Conservation (phyloP, 306 rosid genomes). For the Ormosia emarginata region DNA sequence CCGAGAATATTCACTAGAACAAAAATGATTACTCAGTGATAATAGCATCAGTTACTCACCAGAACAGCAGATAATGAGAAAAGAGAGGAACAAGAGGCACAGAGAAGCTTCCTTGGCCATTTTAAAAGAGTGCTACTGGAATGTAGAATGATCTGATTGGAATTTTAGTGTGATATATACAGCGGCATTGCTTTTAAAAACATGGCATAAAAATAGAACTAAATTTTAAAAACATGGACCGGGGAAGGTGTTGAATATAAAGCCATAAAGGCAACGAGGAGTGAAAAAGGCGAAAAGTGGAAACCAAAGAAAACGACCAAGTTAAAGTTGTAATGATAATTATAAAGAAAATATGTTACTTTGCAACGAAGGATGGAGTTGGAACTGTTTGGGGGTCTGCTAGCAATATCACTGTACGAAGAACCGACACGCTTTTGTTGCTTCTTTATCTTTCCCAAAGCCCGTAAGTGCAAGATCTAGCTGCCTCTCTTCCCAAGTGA, state of each 20-base stretch:
- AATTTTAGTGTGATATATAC: slow-evolving; percentile 25
- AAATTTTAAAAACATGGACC: slow-evolving; percentile 33
- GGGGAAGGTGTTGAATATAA: slow-evolving; percentile 24
- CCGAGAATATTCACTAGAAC: not conserved
- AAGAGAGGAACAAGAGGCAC: slow-evolving; percentile 48
- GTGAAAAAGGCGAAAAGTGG: slow-evolving; percentile 26
- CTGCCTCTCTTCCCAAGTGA: slow-evolving; percentile 17
- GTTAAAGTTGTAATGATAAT: slow-evolving; percentile 24
- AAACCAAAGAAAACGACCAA: slow-evolving; percentile 29
- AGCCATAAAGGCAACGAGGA: slow-evolving; percentile 16
- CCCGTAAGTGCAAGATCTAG: slow-evolving; percentile 31
- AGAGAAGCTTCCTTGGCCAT: slow-evolving; percentile 59
- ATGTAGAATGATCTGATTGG: slow-evolving; percentile 25
- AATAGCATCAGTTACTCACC: slow-evolving; percentile 40
- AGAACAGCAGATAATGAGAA: slow-evolving; percentile 48
- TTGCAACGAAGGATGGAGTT: slow-evolving; percentile 54
- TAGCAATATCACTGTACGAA: not conserved
- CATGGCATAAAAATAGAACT: slow-evolving; percentile 16
- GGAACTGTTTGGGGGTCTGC: slow-evolving; percentile 7
- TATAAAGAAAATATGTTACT: slow-evolving; percentile 49
- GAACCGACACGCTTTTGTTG: slow-evolving; percentile 39
- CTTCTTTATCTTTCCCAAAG: slow-evolving; percentile 29
- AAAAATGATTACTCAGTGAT: not conserved
- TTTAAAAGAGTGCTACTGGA: slow-evolving; percentile 17
- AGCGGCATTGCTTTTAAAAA: slow-evolving; percentile 39